phyloP scores from a whole-genome alignment of 805 yeast genomes.

The Myxozyma neotropica region DNA sequence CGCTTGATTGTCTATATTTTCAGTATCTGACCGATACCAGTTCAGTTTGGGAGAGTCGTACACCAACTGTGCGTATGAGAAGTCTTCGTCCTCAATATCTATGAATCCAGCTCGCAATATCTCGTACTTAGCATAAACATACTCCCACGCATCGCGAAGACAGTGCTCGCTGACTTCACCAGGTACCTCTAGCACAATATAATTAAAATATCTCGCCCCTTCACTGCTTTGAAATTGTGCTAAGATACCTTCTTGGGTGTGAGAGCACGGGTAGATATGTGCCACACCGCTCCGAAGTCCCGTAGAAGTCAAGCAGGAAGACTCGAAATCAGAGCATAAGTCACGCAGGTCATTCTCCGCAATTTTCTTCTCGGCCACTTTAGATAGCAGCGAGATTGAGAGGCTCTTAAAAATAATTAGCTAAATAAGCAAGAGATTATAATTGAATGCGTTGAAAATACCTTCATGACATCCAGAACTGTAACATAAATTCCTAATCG shows the following conservation, averaged over 20 bases:
- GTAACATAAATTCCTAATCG: constrained; percentile 5
- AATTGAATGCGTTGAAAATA: no score
- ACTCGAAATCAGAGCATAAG: constrained; percentile 1
- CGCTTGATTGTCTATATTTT: constrained; percentile 2
- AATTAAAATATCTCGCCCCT: constrained; percentile 28
- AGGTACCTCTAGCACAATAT: constrained; percentile 25
- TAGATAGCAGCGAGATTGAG: constrained; percentile 9
- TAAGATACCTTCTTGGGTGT: constrained; percentile 30
- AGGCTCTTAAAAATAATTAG: neutral
- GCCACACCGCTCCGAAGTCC: neutral
- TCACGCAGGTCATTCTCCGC: neutral
- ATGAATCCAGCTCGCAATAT: constrained; percentile 33
- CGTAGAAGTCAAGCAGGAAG: neutral
- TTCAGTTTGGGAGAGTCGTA: constrained; percentile 1
- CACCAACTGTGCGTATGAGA: constrained; percentile 32
- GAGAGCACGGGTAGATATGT: constrained; percentile 30
- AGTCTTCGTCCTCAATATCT: constrained; percentile 6
- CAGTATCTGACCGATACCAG: neutral
- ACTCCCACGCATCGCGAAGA: constrained; percentile 17
- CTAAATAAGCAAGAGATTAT: neutral
- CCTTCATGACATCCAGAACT: constrained; percentile 24
- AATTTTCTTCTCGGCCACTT: neutral
- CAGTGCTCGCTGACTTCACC: neutral
- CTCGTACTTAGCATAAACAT: constrained; percentile 12
- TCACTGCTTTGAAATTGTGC: constrained; percentile 21